A percentile compares a stretch with the other conserved stretches of the same genome.
Evolutionary conservation across 345 rosid species (phyloP).

Genomic region (rapeseed (Brassica napus)): DNA sequence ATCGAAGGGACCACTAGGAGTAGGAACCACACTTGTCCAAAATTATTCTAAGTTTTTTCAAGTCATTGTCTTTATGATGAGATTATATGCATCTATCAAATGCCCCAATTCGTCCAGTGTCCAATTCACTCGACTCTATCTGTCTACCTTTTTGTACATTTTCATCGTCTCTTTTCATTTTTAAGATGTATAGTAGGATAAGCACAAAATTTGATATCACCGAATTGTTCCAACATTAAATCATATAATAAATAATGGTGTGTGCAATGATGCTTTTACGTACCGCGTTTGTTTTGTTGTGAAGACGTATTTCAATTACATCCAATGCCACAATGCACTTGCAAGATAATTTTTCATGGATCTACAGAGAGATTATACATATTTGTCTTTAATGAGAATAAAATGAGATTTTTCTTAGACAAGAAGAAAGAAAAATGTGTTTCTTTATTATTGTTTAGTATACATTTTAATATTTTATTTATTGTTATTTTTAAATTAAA

Average conservation of each 20-base stretch:
- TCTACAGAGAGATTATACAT: too few species aligned
- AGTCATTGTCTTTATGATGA: constrained; percentile 31
- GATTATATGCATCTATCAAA: background rate
- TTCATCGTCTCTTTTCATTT: constrained; percentile 16
- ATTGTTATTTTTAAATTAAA: too few species aligned
- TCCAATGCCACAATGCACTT: too few species aligned
- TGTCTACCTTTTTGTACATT: constrained; percentile 36
- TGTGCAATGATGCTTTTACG: background rate
- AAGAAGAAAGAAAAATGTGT: too few species aligned
- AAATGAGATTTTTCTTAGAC: too few species aligned
- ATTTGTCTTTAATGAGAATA: too few species aligned
- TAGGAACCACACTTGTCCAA: constrained; percentile 34
- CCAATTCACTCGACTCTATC: constrained; percentile 30
- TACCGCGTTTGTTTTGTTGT: background rate
- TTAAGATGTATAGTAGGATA: background rate
- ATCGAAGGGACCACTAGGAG: constrained; percentile 33
- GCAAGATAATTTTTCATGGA: too few species aligned
- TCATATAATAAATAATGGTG: background rate
- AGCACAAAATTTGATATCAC: constrained; percentile 14
- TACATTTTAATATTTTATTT: too few species aligned
- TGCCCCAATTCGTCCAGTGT: constrained; percentile 27
- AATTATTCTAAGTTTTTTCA: constrained; percentile 10
- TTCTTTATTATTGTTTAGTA: too few species aligned
- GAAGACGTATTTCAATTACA: background rate
- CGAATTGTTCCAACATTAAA: constrained; percentile 22